A percentile compares a stretch with the other conserved stretches of the same genome.
Conservation (phyloP, 1,139 yeast species). For the Yamadazyma atmosphaerica region DNA sequence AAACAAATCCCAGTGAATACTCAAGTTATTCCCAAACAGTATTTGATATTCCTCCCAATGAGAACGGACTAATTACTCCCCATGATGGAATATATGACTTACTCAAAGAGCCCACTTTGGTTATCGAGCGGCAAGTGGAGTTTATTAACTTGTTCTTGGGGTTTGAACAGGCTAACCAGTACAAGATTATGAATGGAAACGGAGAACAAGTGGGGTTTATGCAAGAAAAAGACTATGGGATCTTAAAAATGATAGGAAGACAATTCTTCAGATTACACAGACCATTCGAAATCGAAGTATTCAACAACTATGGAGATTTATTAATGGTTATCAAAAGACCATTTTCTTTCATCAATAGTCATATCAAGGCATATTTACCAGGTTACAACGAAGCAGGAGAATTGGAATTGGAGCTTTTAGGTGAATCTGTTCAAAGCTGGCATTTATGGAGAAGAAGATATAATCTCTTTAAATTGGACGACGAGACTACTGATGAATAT, state of each 20-base stretch:
- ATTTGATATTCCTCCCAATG: conserved; percentile 38
- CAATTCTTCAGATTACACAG: conserved; percentile 82
- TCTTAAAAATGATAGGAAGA: conserved; percentile 67
- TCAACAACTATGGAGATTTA: conserved; percentile 67
- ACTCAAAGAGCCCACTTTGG: conserved; percentile 75
- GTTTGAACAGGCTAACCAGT: conserved; percentile 86
- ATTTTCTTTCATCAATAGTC: conserved; percentile 85
- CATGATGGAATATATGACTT: conserved; percentile 58
- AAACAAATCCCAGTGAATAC: conserved; percentile 26
- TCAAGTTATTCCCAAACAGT: conserved; percentile 31
- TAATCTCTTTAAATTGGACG: conserved; percentile 64
- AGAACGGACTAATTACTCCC: conserved; percentile 49
- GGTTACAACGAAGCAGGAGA: conserved; percentile 39
- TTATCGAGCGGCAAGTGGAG: conserved; percentile 85
- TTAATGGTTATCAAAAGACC: conserved; percentile 75
- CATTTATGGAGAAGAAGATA: conserved; percentile 90
- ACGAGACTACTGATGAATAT: conserved; percentile 46
- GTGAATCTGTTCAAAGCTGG: conserved; percentile 92
- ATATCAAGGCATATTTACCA: conserved; percentile 72
- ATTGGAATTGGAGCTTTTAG: conserved; percentile 55
- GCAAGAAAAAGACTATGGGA: conserved; percentile 76
- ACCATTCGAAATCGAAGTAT: conserved; percentile 82
- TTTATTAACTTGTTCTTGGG: conserved; percentile 84
- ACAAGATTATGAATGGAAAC: conserved; percentile 66
- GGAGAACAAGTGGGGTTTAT: conserved; percentile 81